Conservation (phyloP, 2,329 filamentous ascomycete species). For the Claviceps humidiphila region DNA sequence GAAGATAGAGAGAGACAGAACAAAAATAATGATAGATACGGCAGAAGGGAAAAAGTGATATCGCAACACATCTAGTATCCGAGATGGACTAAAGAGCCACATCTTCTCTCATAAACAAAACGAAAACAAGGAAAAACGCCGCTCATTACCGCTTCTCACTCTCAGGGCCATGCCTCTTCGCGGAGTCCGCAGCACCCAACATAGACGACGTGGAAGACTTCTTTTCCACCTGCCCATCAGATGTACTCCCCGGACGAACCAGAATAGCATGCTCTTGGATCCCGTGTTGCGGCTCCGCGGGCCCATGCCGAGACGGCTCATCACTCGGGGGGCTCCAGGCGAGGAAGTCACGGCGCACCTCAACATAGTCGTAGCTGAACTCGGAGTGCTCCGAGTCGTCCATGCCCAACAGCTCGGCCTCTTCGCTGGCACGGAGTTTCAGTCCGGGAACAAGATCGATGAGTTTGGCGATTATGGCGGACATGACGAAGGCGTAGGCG, state of each 20-base stretch:
- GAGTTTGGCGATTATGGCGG: constrained; percentile 56
- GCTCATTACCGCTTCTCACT: constrained; percentile 5
- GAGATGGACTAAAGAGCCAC: too few species aligned
- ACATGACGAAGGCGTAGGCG: constrained; percentile 61
- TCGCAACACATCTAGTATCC: too few species aligned
- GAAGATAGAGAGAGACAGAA: background rate
- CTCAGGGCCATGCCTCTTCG: background rate
- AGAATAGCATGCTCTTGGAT: constrained; percentile 49
- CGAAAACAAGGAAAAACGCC: background rate
- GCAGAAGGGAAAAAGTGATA: too few species aligned
- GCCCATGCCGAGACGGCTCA: constrained; percentile 42
- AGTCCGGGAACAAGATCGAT: constrained; percentile 68
- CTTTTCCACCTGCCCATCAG: constrained; percentile 8
- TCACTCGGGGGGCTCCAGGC: constrained; percentile 70
- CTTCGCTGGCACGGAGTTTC: constrained; percentile 65
- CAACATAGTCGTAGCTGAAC: constrained; percentile 83
- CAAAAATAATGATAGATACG: background rate
- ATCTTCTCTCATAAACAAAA: too few species aligned
- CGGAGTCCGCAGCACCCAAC: constrained; percentile 4
- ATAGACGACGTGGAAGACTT: constrained; percentile 7
- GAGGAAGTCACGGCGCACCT: constrained; percentile 77
- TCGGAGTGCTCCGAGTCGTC: constrained; percentile 84
- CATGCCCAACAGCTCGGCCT: constrained; percentile 77
- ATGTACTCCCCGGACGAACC: constrained; percentile 16
- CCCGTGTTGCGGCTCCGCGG: constrained; percentile 54